Evolutionary conservation across 441 rosid genomes (phyloP), one percentile per base, ranked within the genome.

Genomic region (Bruguiera hainesii): DNA sequence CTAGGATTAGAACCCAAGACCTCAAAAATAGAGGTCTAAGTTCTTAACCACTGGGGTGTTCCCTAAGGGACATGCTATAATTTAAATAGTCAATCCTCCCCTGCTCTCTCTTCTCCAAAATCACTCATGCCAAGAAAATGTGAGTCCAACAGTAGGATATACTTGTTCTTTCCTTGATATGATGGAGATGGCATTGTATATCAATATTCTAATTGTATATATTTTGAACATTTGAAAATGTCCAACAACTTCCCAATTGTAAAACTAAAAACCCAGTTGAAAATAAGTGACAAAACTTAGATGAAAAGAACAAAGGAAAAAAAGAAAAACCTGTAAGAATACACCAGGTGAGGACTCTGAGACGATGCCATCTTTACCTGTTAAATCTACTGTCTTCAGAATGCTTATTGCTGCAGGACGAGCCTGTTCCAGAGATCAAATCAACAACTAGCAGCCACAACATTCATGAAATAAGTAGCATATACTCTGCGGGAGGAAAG

Each of bases 301-400:
- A 50, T 59, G 28, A 33, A n/a, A 64, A 68, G 10, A 42, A 67
- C 6, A 53, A 53, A 53, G 21, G 3, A 25, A 42, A 48, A 56
- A 63, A 64, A 39, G 72, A 63, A 52, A 65, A 28, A 94, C 99
- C 98, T 94, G 99, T 69, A 94, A 65, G 71, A 91, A 94, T 70
- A 94, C 90, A 51, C 99, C 98, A 35, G 97, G 96, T 77, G 96
- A 83, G 53, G 67, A 75, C 78, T 84, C 89, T 48, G 97, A 94
- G 71, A 88, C 68, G 73, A 94, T 68, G 23, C 97, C 97, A 75
- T 88, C 81, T 61, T 65, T 70, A 68, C 98, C 99, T 80, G 83
- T 86, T 79, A 94, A 83, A 77, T 79, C 88, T 63, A 85, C 91
- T 65, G 20, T 79, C 78, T 84, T 80, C 83, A 94, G 65, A 76